These are phyloP conservation scores for Penicillium ucsense DNA, from an alignment of 495 filamentous ascomycete species.

Conservation along the genomic window DNA sequence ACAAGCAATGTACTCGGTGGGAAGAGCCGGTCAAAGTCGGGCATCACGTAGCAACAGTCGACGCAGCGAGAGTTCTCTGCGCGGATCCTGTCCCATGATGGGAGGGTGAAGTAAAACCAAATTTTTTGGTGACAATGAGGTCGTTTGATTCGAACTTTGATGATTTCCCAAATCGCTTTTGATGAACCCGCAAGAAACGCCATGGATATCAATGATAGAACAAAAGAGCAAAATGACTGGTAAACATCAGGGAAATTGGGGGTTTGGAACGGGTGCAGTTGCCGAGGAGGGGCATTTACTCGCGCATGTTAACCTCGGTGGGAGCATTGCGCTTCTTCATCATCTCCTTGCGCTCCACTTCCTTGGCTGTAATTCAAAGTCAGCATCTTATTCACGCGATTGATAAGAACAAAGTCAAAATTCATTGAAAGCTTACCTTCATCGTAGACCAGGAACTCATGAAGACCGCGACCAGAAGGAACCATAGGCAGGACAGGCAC, in stretches of 20 bases:
- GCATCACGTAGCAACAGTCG: no score
- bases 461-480: conserved; percentile 71
- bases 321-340: conserved; percentile 57
- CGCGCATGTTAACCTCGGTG: conserved; percentile 15
- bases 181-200: conserved; percentile 37
- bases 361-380: conserved; percentile 47
- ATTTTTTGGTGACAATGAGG: conserved; percentile 4
- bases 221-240: conserved; percentile 17
- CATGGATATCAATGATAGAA: conserved; percentile 37
- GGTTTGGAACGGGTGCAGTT: conserved; percentile 11
- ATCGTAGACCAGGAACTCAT: conserved; percentile 93
- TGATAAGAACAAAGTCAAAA: not conserved
- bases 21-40: no score
- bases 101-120: not conserved
- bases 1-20: no score
- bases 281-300: conserved; percentile 8
- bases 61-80: no score
- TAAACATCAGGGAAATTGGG: not conserved
- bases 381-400: conserved; percentile 10
- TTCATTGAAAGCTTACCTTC: conserved; percentile 41
- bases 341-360: conserved; percentile 59
- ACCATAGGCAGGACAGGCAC: conserved; percentile 99
- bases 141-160: conserved; percentile 8
- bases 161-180: conserved; percentile 24
- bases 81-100: not conserved